A percentile compares a stretch with the other conserved stretches of the same genome.
Evolutionary conservation across 306 rosid genomes (phyloP).

Genomic region (Gynostemma pentaphyllum): DNA sequence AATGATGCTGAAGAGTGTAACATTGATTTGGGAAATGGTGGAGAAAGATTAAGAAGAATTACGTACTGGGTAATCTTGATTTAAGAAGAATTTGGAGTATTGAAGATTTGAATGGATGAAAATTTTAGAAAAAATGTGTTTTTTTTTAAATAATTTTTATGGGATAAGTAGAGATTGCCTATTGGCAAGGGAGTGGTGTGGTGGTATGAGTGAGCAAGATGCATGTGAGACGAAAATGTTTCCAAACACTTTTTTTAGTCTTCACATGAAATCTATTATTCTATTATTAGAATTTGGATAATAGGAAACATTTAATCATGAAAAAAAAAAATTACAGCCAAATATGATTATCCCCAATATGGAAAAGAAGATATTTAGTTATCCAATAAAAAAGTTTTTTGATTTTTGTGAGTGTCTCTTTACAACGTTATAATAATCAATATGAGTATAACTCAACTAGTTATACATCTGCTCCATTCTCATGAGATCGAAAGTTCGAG

Average conservation of each 20-base stretch:
- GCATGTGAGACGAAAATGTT: background rate
- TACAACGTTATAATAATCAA: no score
- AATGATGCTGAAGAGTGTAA: constrained; percentile 56
- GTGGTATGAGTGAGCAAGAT: background rate
- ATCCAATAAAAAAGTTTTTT: no score
- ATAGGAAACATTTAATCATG: no score
- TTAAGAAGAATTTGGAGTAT: background rate
- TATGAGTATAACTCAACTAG: no score
- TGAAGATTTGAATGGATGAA: background rate
- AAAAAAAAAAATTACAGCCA: no score
- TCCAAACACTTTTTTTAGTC: background rate
- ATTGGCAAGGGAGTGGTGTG: background rate
- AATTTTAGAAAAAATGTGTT: no score
- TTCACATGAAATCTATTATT: background rate
- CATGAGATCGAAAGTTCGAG: no score
- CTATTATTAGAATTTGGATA: background rate
- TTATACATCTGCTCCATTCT: no score
- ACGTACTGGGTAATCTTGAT: background rate
- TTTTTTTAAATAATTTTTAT: background rate
- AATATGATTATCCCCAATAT: no score
- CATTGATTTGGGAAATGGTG: constrained; percentile 1
- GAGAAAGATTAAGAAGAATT: no score
- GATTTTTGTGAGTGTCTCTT: no score
- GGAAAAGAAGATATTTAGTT: no score
- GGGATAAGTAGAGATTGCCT: background rate